These are phyloP conservation scores for Glarea lozoyensis DNA, from an alignment of 495 filamentous ascomycete genomes.

Conservation along the genomic window DNA sequence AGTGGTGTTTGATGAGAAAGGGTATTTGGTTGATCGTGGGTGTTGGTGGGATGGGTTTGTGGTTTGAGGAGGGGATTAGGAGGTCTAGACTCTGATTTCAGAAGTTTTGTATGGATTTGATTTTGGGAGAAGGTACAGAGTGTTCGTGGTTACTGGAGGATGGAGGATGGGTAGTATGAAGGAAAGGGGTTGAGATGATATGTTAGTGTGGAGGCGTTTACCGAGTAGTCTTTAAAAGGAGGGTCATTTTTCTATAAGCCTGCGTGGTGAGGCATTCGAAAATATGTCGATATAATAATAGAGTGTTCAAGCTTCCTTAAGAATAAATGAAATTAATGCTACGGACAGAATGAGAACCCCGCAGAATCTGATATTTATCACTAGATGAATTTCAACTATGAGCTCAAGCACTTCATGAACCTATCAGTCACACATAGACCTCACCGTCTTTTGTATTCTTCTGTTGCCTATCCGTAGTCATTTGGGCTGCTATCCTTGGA, in stretches of 20 bases:
- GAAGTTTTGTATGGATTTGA: background rate
- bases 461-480: background rate
- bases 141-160: background rate
- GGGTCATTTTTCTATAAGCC: background rate
- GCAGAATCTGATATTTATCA: background rate
- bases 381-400: too few species aligned
- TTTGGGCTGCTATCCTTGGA: background rate
- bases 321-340: background rate
- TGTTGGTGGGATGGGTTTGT: constrained; percentile 33
- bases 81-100: background rate
- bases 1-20: constrained; percentile 35
- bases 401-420: too few species aligned
- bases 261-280: background rate
- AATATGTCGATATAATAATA: background rate
- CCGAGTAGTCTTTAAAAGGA: background rate
- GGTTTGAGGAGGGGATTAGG: constrained; percentile 6
- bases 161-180: background rate
- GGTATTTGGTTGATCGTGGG: constrained; percentile 29
- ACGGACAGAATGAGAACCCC: background rate
- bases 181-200: background rate
- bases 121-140: background rate
- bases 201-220: background rate
- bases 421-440: background rate
- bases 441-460: background rate
- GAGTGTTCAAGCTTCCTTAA: background rate